These are phyloP conservation scores for Tetradesmus lagerheimii DNA, from an alignment of 139 green algal genomes.

Conservation along the genomic window DNA sequence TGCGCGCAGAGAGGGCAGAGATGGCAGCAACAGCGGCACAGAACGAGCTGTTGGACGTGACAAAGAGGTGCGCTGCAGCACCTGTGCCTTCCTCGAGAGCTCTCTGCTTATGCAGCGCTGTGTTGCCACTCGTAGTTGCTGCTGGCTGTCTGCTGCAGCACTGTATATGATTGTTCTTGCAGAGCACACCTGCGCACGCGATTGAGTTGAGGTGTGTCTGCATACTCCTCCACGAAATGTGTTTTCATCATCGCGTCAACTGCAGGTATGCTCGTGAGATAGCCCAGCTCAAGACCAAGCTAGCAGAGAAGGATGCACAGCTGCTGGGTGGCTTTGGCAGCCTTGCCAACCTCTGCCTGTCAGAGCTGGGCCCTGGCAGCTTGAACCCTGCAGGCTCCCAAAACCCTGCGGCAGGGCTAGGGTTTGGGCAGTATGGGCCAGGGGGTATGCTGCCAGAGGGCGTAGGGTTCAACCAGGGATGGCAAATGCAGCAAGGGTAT, in stretches of 20 bases:
- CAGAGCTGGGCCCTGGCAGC: constrained; percentile 4
- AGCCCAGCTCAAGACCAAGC: constrained; percentile 66
- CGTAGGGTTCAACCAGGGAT: background rate
- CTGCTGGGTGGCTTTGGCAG: constrained; percentile 77
- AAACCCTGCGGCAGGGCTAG: background rate
- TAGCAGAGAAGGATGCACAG: constrained; percentile 76
- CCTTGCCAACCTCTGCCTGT: constrained; percentile 17
- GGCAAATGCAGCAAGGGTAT: constrained; percentile 14
- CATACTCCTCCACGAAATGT: no score
- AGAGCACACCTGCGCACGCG: background rate
- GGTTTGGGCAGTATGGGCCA: background rate
- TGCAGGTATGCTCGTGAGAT: constrained; percentile 69
- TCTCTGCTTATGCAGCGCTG: background rate
- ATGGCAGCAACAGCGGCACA: constrained; percentile 61
- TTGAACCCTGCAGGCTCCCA: background rate
- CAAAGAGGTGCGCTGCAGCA: constrained; percentile 52
- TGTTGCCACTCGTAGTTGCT: background rate
- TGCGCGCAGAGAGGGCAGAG: constrained; percentile 63
- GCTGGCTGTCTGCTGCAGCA: background rate
- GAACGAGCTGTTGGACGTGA: constrained; percentile 67
- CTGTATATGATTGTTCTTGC: background rate
- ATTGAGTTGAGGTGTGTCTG: no score
- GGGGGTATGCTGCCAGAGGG: background rate
- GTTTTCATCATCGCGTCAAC: no score
- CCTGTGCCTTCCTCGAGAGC: background rate